These are phyloP conservation scores for Alternaria gaisen DNA, from an alignment of 2,329 filamentous ascomycete genomes.

Conservation along the genomic window DNA sequence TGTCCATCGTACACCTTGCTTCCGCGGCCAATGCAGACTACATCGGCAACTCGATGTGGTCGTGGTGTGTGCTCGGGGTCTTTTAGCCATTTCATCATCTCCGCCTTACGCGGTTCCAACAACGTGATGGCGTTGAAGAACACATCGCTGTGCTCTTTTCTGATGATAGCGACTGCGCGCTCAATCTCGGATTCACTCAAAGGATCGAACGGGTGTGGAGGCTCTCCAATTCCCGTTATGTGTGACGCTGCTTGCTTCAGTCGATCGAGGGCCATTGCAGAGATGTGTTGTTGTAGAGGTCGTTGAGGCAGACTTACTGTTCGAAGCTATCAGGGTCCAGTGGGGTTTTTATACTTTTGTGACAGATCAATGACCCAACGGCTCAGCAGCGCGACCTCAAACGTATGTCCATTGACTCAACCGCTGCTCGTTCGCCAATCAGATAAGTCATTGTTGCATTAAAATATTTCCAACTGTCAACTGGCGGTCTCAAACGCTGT, in stretches of 20 bases:
- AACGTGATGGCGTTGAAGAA: constrained; percentile 88
- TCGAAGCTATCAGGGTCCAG: constrained; percentile 17
- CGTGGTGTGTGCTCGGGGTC: constrained; percentile 67
- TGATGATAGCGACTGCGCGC: constrained; percentile 72
- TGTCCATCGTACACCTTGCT: constrained; percentile 85
- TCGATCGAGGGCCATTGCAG: constrained; percentile 68
- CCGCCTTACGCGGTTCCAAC: constrained; percentile 83
- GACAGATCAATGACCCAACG: constrained; percentile 4
- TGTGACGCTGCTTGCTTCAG: constrained; percentile 71
- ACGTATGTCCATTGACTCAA: not conserved
- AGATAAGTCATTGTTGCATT: not conserved
- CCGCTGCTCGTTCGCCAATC: constrained; percentile 11
- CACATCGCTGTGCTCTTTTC: constrained; percentile 73
- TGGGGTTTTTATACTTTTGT: constrained; percentile 36
- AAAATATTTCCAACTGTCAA: constrained; percentile 16
- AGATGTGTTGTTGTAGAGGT: constrained; percentile 8
- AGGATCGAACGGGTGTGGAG: constrained; percentile 80
- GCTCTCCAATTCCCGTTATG: constrained; percentile 62
- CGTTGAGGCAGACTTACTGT: constrained; percentile 7
- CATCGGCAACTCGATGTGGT: constrained; percentile 78
- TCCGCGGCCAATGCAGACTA: constrained; percentile 80
- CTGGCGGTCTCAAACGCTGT: not conserved
- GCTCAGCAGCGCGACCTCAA: constrained; percentile 1
- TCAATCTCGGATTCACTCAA: constrained; percentile 78
- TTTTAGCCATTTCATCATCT: constrained; percentile 82